Conservation (phyloP, 768 basidiomycete species). For the Calocera cornea region DNA sequence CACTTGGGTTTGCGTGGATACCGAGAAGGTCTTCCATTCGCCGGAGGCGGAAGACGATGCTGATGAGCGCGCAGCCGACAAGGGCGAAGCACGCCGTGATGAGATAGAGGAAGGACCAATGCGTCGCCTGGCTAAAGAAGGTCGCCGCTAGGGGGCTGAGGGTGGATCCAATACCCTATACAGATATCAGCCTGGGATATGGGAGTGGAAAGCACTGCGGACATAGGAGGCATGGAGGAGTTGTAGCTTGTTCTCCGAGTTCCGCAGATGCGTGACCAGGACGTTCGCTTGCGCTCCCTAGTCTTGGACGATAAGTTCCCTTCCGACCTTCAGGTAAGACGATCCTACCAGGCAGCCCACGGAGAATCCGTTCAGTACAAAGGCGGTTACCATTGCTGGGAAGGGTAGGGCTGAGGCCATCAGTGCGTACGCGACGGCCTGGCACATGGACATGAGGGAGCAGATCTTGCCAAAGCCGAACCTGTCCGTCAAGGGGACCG, state of each 20-base stretch:
- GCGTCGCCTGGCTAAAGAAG: not conserved
- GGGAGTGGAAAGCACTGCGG: not conserved
- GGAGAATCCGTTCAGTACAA: not conserved
- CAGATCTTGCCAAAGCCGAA: constrained; percentile 37
- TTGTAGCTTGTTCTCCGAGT: not conserved
- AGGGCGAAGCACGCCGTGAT: not conserved
- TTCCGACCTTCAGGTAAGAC: not conserved
- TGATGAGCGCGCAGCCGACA: not conserved
- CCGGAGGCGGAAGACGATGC: not conserved
- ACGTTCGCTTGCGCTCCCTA: not conserved
- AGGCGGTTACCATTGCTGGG: not conserved
- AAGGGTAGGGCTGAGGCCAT: not conserved
- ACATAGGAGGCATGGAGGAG: not conserved
- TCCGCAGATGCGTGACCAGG: not conserved
- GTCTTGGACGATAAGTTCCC: not conserved
- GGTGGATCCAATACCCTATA: not conserved
- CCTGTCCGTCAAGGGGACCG: constrained; percentile 34
- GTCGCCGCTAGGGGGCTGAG: not conserved
- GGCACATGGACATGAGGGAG: not conserved
- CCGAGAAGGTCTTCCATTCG: not conserved
- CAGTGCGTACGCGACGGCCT: not conserved
- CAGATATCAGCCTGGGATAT: not conserved
- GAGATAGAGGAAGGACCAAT: not conserved
- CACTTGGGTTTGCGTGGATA: not conserved
- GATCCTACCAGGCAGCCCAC: not conserved